Base-by-base conservation (phyloP, 192 early-diverging fungal genomes). In the Linnemannia elongata region DNA sequence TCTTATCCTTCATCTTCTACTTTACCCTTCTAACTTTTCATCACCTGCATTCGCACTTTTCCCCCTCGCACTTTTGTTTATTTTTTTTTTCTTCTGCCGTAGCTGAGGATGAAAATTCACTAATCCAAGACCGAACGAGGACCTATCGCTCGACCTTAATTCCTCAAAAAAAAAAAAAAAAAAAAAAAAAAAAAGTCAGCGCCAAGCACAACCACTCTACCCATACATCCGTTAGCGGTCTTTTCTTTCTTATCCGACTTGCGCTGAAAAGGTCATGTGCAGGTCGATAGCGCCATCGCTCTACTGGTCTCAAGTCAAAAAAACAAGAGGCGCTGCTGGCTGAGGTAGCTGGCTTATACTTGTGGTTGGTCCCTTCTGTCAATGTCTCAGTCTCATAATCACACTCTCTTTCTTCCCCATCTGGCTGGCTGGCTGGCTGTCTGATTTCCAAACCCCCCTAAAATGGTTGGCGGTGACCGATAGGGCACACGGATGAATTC, bases 211-310 rank as follows among this genome's bases (percentile, higher is more conserved):
- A 18, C 17, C 22, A 24, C 52, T 6, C 52, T 57, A n/a, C n/a
- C n/a, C 55, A 52, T 18, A 27, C 52, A 22, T 7, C 9, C n/a
- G 9, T 24, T 27, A 18, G 55, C 55, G 55, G 55, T 57, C 55
- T 57, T 57, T 57, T 57, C 55, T 57, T 57, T 57, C n/a, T 57
- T 57, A 57, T 57, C 55, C 55, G 55, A n/a, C 55, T 7, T 57
- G 18, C 24, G 5, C n/a, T 24, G n/a, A 57, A 60, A 60, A 60
- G 60, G 60, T 66, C 60, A 66, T 66, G 60, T 66, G 60, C 60
- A 66, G 13, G 60, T 66, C 60, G 30, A 66, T 66, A 66, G 60
- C 60, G 60, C 60, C 60, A 66, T 66, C 60, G 60, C 60, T 66
- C 30, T 66, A 57, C 60, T 66, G 60, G 60, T 33, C 60, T 33